Evolutionary conservation across 2,329 filamentous ascomycete species (phyloP).

Genomic region (Sporothrix euskadiensis): DNA sequence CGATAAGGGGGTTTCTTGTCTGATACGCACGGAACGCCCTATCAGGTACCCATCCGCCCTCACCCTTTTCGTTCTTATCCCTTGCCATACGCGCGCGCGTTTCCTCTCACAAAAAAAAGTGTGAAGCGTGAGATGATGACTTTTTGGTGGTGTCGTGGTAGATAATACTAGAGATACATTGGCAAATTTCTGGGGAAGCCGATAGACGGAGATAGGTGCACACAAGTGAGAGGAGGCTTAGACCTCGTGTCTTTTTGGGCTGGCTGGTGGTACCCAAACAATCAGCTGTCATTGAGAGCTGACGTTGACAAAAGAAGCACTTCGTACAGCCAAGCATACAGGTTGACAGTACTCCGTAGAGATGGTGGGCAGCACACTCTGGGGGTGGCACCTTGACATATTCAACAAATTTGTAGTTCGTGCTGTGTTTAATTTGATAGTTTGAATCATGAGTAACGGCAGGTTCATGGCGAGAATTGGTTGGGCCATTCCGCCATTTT

Average conservation of each 20-base stretch:
- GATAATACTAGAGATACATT: background rate
- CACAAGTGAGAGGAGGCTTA: background rate
- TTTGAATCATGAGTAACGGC: background rate
- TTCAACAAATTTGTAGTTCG: background rate
- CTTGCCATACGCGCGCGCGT: background rate
- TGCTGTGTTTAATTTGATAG: background rate
- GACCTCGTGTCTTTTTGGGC: background rate
- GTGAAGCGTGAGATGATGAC: background rate
- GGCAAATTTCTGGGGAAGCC: constrained; percentile 13
- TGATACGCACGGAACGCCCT: constrained; percentile 9
- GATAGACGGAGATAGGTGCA: background rate
- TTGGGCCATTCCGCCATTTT: background rate
- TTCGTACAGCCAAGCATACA: background rate
- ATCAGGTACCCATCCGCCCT: too few species aligned
- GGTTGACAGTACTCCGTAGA: background rate
- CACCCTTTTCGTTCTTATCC: background rate
- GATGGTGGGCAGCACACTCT: background rate
- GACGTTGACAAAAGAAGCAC: background rate
- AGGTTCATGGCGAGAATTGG: background rate
- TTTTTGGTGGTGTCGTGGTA: constrained; percentile 1
- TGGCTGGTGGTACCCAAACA: background rate
- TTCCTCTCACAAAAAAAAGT: background rate
- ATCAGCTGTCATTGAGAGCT: background rate
- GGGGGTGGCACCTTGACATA: background rate
- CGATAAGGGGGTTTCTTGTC: background rate